A percentile compares a stretch with the other conserved stretches of the same genome.
Conservation (phyloP, 306 rosid genomes). For the Cicer yamashitae region DNA sequence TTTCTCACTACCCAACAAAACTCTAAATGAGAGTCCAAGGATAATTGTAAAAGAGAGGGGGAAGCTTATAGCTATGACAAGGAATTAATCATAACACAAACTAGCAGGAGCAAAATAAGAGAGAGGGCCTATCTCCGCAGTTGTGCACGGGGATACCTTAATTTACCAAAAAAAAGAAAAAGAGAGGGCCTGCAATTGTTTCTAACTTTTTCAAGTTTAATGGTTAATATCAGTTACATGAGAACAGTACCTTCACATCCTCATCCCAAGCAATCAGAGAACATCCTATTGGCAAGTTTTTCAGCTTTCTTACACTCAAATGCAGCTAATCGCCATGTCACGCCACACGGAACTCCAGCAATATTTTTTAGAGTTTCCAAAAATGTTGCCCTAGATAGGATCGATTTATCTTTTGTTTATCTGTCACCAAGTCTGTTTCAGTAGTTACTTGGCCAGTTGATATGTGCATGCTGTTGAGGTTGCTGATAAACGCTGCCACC, state of each 20-base stretch:
- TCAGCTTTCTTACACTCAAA: constrained; percentile 58
- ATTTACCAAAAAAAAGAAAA: neutral
- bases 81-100: constrained; percentile 58
- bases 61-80: constrained; percentile 56
- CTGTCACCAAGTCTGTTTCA: constrained; percentile 52
- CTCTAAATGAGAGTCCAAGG: constrained; percentile 53
- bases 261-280: constrained; percentile 80
- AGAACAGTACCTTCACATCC: constrained; percentile 70
- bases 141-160: no score
- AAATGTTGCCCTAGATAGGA: constrained; percentile 51
- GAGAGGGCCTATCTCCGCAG: neutral
- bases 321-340: constrained; percentile 55
- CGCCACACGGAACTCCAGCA: constrained; percentile 61
- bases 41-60: constrained; percentile 46
- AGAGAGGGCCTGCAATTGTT: constrained; percentile 64
- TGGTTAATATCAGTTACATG: constrained; percentile 80
- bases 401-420: constrained; percentile 51
- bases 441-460: constrained; percentile 95
- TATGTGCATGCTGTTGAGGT: constrained; percentile 81
- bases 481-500: constrained; percentile 93
- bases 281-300: constrained; percentile 61
- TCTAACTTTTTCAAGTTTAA: constrained; percentile 67
- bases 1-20: constrained; percentile 71
- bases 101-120: constrained; percentile 51
- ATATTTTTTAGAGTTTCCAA: constrained; percentile 58